Conservation (phyloP, 2,329 filamentous ascomycete genomes). For the Trichoderma harzianum region DNA sequence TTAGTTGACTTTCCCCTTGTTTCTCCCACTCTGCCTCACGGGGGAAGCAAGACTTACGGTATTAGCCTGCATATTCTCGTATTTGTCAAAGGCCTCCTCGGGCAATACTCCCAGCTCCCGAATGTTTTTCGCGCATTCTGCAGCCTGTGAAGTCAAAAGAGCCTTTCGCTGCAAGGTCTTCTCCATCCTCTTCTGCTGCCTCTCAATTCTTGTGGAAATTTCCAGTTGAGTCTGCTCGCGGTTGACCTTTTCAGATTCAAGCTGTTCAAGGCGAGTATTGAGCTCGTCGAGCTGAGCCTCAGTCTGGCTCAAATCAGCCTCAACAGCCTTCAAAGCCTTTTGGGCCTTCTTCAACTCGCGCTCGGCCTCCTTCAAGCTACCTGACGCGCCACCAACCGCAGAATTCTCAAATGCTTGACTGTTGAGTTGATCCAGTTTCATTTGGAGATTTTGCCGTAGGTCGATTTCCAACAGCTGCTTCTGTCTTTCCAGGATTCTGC, state of each 20-base stretch:
- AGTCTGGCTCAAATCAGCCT: conserved; percentile 67
- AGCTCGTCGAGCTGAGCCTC: conserved; percentile 64
- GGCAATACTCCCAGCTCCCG: conserved; percentile 89
- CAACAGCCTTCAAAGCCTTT: conserved; percentile 63
- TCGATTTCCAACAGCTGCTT: conserved; percentile 85
- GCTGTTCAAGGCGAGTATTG: conserved; percentile 50
- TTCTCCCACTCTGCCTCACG: no score
- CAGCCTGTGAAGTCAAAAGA: conserved; percentile 69
- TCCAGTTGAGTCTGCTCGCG: conserved; percentile 72
- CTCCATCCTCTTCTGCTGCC: conserved; percentile 84
- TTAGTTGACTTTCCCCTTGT: conserved; percentile 17
- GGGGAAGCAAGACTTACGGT: conserved; percentile 48
- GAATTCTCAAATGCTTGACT: conserved; percentile 68
- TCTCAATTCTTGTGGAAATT: conserved; percentile 73
- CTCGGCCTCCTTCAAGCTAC: conserved; percentile 72
- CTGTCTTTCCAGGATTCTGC: conserved; percentile 72
- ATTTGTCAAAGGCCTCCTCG: conserved; percentile 90
- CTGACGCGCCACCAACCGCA: conserved; percentile 56
- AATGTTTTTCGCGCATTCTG: conserved; percentile 83
- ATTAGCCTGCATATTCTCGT: conserved; percentile 76
- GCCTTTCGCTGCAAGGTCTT: conserved; percentile 89
- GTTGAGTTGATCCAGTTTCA: conserved; percentile 82
- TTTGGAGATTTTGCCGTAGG: conserved; percentile 81
- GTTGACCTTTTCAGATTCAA: conserved; percentile 55
- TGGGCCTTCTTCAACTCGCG: conserved; percentile 77